Base-by-base conservation (phyloP, 2,329 filamentous ascomycete species). In the Huntiella abstrusa region DNA sequence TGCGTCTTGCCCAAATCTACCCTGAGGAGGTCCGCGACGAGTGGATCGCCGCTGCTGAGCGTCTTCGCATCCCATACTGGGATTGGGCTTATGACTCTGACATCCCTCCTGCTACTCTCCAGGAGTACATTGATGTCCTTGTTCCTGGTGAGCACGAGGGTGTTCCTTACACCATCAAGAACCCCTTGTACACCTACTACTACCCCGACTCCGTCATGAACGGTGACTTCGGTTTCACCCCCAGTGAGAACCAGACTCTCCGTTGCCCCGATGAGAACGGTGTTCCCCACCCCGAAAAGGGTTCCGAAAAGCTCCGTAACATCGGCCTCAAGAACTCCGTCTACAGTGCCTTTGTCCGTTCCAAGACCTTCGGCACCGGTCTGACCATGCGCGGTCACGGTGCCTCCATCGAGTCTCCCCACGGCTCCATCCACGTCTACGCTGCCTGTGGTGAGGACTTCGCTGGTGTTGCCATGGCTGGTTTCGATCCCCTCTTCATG, bases 151-250 rank as follows among this genome's bases (percentile, higher is more conserved):
- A 62, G 4, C 32, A 13, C 28, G 4, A 12, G n/a, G 22, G 40
- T 12, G 35, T 41, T 32, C 28, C 50, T 4, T 56, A 61, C 22
- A 57, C 55, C 4, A 59, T 73, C 28, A 56, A 58, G 35, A 77
- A 76, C 54, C 73, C 73, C 3, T 57, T 77, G 1, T 65, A 64
- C 52, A 65, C 62, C 47, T 77, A 68, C 56, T 58, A 52, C 2
- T 75, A 71, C 57, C 67, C 67, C 8, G 52, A 54, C 49, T 55
- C 56, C 42, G 62, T 59, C 15, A 48, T 65, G 33, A 53, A 56
- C 42, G 56, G 63, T 48, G 53, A 58, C 28, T 69, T 64, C 48
- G 62, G 64, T 22, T 52, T 55, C 12, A 70, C 44, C 10, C 48
- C 48, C n/a, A 12, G n/a, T 11, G 5, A 17, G 19, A 39, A 41